Percentiles rank a stretch among this genome's conserved stretches.
Conservation (phyloP, 1,139 yeast species). For the Yamadazyma trypodendri region DNA sequence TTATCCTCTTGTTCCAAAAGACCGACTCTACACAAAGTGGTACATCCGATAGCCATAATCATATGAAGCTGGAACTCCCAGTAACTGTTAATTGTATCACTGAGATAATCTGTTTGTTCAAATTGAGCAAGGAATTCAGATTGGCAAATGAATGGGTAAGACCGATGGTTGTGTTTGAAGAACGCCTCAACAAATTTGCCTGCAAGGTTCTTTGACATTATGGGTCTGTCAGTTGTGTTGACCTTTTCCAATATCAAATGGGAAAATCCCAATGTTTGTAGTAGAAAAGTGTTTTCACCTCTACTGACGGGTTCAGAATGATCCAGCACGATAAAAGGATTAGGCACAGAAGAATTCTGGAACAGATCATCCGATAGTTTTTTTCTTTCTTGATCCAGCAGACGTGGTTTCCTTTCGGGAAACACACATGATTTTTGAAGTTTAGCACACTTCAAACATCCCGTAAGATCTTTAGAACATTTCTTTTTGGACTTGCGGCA, state of each 20-base stretch:
- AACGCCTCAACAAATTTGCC: slow-evolving; percentile 28
- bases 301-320: background rate
- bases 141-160: slow-evolving; percentile 43
- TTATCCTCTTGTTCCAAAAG: slow-evolving; percentile 29
- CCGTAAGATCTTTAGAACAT: slow-evolving; percentile 45
- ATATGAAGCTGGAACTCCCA: slow-evolving; percentile 38
- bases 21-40: slow-evolving; percentile 42
- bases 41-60: slow-evolving; percentile 50
- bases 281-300: slow-evolving; percentile 6
- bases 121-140: slow-evolving; percentile 31
- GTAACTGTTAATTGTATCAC: slow-evolving; percentile 6
- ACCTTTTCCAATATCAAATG: slow-evolving; percentile 5
- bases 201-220: slow-evolving; percentile 8
- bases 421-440: slow-evolving; percentile 41
- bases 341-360: too few species aligned
- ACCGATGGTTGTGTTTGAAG: slow-evolving; percentile 41
- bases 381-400: too few species aligned
- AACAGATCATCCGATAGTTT: too few species aligned
- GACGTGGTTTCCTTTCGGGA: slow-evolving; percentile 10
- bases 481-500: slow-evolving; percentile 45
- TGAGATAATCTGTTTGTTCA: slow-evolving; percentile 3
- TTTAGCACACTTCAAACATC: slow-evolving; percentile 43
- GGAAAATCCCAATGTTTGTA: slow-evolving; percentile 10
- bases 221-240: slow-evolving; percentile 4
- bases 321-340: background rate